phyloP scores from a whole-genome alignment of 495 filamentous ascomycete species.

The Trichocladium uniseriatum region DNA sequence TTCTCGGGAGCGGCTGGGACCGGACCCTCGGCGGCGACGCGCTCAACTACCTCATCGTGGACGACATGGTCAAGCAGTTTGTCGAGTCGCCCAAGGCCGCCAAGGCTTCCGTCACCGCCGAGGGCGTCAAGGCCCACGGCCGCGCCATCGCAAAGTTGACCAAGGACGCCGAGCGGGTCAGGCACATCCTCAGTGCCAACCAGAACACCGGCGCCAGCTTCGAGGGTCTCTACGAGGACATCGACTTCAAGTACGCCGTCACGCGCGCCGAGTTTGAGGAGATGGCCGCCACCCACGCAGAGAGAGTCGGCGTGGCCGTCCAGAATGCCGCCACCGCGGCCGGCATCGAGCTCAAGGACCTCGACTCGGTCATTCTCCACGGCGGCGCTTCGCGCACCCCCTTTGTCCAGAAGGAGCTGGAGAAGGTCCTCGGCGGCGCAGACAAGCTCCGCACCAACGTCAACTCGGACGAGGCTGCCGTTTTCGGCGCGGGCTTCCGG shows the following conservation, averaged over 20 bases:
- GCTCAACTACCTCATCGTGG: conserved; percentile 75
- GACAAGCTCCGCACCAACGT: conserved; percentile 87
- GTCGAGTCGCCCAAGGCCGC: conserved; percentile 61
- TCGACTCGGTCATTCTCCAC: conserved; percentile 88
- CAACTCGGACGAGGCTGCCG: conserved; percentile 93
- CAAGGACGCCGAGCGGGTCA: conserved; percentile 80
- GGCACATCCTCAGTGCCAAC: conserved; percentile 92
- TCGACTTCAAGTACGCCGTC: conserved; percentile 89
- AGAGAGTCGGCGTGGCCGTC: conserved; percentile 59
- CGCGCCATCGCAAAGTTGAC: conserved; percentile 77
- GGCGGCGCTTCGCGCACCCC: conserved; percentile 87
- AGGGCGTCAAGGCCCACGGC: conserved; percentile 61
- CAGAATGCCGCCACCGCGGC: conserved; percentile 65
- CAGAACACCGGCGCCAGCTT: conserved; percentile 69
- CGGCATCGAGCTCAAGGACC: conserved; percentile 59
- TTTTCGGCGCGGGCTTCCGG: conserved; percentile 93
- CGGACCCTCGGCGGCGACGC: conserved; percentile 81
- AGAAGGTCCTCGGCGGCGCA: conserved; percentile 57
- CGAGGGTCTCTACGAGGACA: conserved; percentile 80
- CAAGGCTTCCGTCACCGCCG: conserved; percentile 50
- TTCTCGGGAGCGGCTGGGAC: conserved; percentile 83
- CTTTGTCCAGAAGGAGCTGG: conserved; percentile 85
- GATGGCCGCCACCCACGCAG: conserved; percentile 58
- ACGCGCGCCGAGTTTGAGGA: conserved; percentile 75
- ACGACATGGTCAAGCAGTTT: conserved; percentile 79